phyloP scores from a whole-genome alignment of 2,329 filamentous ascomycete genomes.

The Penicillium sp. region DNA sequence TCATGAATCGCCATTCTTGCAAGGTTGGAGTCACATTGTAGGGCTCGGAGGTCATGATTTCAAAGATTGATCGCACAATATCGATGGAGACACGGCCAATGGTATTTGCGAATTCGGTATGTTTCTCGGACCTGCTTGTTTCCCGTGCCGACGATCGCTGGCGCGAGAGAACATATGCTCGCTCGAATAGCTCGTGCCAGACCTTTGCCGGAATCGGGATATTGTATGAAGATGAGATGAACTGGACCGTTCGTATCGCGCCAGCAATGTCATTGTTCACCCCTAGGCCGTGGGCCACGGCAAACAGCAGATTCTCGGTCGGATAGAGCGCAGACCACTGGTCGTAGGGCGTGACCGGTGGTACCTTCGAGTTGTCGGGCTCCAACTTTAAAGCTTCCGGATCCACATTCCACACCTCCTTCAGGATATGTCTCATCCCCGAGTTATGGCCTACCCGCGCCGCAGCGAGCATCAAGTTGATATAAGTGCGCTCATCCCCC shows the following conservation, averaged over 20 bases:
- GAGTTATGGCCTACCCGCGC: slow-evolving; percentile 56
- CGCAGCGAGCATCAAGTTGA: slow-evolving; percentile 57
- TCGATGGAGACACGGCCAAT: slow-evolving; percentile 43
- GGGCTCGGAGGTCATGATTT: slow-evolving; percentile 62
- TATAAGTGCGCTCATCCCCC: slow-evolving; percentile 58
- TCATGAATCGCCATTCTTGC: slow-evolving; percentile 53
- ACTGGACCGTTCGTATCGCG: slow-evolving; percentile 64
- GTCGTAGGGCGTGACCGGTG: slow-evolving; percentile 47
- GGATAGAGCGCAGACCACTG: slow-evolving; percentile 62
- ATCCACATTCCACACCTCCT: slow-evolving; percentile 60
- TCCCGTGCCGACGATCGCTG: slow-evolving; percentile 15
- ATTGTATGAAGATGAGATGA: slow-evolving; percentile 62
- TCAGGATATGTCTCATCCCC: slow-evolving; percentile 54
- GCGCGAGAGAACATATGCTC: slow-evolving; percentile 64
- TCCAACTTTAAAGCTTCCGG: slow-evolving; percentile 45
- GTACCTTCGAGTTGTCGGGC: slow-evolving; percentile 37
- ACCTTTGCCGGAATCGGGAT: slow-evolving; percentile 60
- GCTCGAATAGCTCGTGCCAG: slow-evolving; percentile 70
- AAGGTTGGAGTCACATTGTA: slow-evolving; percentile 62
- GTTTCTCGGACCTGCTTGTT: not conserved
- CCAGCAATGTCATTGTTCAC: slow-evolving; percentile 64
- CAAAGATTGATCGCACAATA: slow-evolving; percentile 60
- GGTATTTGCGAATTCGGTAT: slow-evolving; percentile 12
- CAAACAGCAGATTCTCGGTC: slow-evolving; percentile 61
- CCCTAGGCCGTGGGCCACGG: slow-evolving; percentile 71